Conservation (phyloP, 2,329 filamentous ascomycete species). For the Sclerotinia trifoliorum region DNA sequence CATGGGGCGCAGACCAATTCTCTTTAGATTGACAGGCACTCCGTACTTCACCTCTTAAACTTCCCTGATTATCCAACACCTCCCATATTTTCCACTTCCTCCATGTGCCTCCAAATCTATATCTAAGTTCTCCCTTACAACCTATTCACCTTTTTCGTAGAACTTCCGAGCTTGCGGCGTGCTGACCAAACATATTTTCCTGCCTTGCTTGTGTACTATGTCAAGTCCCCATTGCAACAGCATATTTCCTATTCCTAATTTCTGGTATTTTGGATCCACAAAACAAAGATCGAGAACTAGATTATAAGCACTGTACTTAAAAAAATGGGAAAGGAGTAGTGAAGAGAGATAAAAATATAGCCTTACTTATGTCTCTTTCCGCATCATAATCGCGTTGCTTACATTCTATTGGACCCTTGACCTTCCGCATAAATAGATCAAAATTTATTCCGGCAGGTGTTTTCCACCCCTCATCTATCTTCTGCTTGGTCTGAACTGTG, state of each 20-base stretch:
- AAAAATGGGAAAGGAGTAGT: fast-evolving
- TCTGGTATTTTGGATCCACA: constrained; percentile 29
- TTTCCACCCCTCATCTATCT: neutral
- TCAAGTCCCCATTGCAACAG: constrained; percentile 25
- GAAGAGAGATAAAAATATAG: neutral
- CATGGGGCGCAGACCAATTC: too few relatives aligned
- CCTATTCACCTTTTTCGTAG: constrained; percentile 37
- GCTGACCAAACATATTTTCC: constrained; percentile 29
- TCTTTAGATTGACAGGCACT: too few relatives aligned
- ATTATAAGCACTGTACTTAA: neutral
- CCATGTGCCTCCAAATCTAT: constrained; percentile 29
- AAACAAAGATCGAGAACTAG: constrained; percentile 29
- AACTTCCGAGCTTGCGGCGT: constrained; percentile 28
- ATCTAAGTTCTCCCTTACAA: constrained; percentile 31
- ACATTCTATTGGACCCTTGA: neutral
- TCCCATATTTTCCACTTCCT: constrained; percentile 26
- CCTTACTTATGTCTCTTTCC: neutral
- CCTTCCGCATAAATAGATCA: constrained; percentile 11
- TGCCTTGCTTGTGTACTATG: constrained; percentile 25
- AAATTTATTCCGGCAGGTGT: constrained; percentile 5
- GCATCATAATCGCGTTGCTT: constrained; percentile 3
- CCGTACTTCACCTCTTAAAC: neutral
- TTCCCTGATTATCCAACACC: constrained; percentile 30
- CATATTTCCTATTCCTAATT: constrained; percentile 27
- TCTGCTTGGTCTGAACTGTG: neutral